Evolutionary conservation across 345 rosid species (phyloP).

Genomic region (Arabidopsis thaliana): DNA sequence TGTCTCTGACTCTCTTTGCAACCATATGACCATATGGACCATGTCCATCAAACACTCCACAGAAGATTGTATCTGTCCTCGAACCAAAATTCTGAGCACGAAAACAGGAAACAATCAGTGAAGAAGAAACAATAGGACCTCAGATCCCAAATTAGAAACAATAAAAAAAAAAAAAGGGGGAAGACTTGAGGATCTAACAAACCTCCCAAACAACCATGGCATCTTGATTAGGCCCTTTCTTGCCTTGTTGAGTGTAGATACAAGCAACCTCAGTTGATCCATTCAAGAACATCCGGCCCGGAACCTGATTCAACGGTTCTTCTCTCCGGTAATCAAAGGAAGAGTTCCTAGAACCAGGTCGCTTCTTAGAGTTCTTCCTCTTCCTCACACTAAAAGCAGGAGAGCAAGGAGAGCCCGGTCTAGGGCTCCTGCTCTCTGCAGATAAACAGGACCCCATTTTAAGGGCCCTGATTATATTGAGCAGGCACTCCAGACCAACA

Average conservation of each 20-base stretch:
- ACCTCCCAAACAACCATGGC: constrained; percentile 99
- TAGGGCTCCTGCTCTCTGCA: constrained; percentile 88
- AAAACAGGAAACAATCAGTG: constrained; percentile 2
- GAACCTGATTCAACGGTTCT: constrained; percentile 73
- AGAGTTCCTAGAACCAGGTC: constrained; percentile 62
- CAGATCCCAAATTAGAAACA: neutral
- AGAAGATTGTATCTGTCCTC: constrained; percentile 79
- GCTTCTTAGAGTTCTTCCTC: constrained; percentile 68
- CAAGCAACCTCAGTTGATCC: constrained; percentile 87
- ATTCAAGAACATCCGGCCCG: constrained; percentile 79
- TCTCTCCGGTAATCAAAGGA: constrained; percentile 71
- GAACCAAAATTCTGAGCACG: constrained; percentile 78
- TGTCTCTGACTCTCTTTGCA: constrained; percentile 93
- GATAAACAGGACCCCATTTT: constrained; percentile 99
- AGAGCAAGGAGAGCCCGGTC: constrained; percentile 83
- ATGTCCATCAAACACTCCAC: constrained; percentile 99
- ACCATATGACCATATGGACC: constrained; percentile 99
- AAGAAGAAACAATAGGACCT: neutral
- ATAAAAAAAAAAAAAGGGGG: neutral
- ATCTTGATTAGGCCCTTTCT: constrained; percentile 98
- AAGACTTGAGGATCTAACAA: constrained; percentile 21
- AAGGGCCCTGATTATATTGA: constrained; percentile 96
- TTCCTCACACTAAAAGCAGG: constrained; percentile 64
- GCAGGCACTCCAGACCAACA: constrained; percentile 97
- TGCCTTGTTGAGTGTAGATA: constrained; percentile 90